A percentile compares a stretch with the other conserved stretches of the same genome.
Conservation (phyloP, 345 rosid genomes). For the Hibiscus mutabilis region DNA sequence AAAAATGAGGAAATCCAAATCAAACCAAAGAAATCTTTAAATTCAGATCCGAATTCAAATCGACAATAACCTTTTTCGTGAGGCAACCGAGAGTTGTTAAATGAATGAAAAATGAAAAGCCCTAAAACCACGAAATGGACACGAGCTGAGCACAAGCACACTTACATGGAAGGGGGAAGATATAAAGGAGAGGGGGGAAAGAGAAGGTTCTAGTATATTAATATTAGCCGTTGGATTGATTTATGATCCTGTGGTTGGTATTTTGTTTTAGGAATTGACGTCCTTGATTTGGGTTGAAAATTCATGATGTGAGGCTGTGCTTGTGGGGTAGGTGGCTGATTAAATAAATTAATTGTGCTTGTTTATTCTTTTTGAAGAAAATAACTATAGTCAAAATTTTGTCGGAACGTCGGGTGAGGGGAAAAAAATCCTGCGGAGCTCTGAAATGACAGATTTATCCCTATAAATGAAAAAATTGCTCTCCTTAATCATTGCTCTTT, state of each 20-base stretch:
- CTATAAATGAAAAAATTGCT: too few species aligned
- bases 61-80: not conserved
- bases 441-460: conserved; percentile 12
- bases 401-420: too few species aligned
- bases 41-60: not conserved
- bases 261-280: conserved; percentile 10
- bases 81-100: not conserved
- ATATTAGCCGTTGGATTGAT: conserved; percentile 30
- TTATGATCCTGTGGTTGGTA: conserved; percentile 32
- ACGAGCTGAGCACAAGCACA: conserved; percentile 51
- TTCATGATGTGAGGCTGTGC: conserved; percentile 13
- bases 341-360: not conserved
- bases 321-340: conserved; percentile 9
- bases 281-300: conserved; percentile 1
- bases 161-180: conserved; percentile 22
- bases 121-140: conserved; percentile 19
- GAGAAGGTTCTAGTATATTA: conserved; percentile 44
- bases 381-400: too few species aligned
- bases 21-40: not conserved
- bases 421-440: not conserved
- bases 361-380: not conserved
- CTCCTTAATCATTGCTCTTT: too few species aligned
- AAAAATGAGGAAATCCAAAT: not conserved
- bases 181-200: conserved; percentile 17
- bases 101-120: not conserved